Conservation (phyloP, 2,329 filamentous ascomycete genomes). For the Venturiaceae sp. region DNA sequence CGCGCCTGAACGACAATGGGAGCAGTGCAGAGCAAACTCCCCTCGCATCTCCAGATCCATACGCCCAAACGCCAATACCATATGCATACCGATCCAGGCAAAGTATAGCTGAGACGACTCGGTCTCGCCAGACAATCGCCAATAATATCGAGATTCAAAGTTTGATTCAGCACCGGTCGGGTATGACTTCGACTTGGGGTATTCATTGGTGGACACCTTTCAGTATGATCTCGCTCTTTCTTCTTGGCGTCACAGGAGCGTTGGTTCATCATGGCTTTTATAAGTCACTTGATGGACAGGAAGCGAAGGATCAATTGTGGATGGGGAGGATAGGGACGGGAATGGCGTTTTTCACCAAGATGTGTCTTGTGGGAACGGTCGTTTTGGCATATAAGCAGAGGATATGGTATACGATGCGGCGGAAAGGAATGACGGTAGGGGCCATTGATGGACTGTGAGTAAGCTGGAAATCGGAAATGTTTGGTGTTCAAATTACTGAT, state of each 20-base stretch:
- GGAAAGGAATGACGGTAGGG: constrained; percentile 25
- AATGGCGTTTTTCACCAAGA: constrained; percentile 26
- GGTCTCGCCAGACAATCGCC: neutral
- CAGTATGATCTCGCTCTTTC: constrained; percentile 16
- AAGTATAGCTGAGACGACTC: neutral
- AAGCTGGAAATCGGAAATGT: constrained; percentile 24
- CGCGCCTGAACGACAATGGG: neutral
- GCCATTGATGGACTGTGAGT: constrained; percentile 26
- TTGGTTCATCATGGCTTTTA: constrained; percentile 27
- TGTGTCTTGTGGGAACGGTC: constrained; percentile 22
- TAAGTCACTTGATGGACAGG: constrained; percentile 18
- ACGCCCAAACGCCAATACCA: neutral
- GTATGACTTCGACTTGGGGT: neutral
- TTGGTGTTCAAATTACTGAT: constrained; percentile 24
- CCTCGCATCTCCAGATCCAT: neutral
- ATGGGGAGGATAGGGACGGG: constrained; percentile 27
- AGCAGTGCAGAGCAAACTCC: neutral
- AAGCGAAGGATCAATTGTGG: constrained; percentile 20
- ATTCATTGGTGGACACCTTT: constrained; percentile 13
- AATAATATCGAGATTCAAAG: neutral
- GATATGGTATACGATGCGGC: constrained; percentile 27
- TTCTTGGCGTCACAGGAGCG: constrained; percentile 21
- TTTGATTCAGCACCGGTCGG: neutral
- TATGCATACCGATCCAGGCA: neutral
- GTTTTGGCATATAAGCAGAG: constrained; percentile 26